phyloP scores from a whole-genome alignment of 208 protist genomes.

The Vickermania ingenoplastis region DNA sequence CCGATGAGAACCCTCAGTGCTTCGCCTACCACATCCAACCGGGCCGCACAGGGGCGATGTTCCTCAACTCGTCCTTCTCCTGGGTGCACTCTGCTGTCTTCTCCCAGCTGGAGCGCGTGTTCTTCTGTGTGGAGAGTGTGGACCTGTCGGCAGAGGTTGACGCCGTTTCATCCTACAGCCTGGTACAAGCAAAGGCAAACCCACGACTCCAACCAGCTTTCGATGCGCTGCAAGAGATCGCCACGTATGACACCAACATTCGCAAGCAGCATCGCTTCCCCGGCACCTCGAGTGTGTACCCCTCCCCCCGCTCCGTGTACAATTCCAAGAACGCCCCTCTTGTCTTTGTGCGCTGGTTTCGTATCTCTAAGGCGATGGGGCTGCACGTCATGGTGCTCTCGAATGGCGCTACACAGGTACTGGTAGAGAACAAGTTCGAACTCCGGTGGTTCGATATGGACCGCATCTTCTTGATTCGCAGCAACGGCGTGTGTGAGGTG shows the following conservation, averaged over 20 bases:
- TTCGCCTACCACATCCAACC: conserved; percentile 82
- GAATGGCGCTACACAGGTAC: conserved; percentile 74
- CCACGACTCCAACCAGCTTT: conserved; percentile 30
- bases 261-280: conserved; percentile 76
- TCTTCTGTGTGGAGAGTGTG: conserved; percentile 69
- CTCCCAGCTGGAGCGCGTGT: conserved; percentile 65
- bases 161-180: conserved; percentile 25
- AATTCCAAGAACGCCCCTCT: conserved; percentile 56
- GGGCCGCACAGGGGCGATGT: conserved; percentile 71
- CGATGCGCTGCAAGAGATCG: conserved; percentile 57
- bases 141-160: conserved; percentile 40
- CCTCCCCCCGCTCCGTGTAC: conserved; percentile 50
- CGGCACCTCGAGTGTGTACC: conserved; percentile 73
- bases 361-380: conserved; percentile 54
- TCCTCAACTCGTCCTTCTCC: conserved; percentile 53
- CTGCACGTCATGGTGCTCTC: conserved; percentile 77
- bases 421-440: conserved; percentile 74
- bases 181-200: conserved; percentile 43
- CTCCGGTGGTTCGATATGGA: conserved; percentile 77
- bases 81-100: conserved; percentile 74
- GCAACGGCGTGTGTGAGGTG: conserved; percentile 79
- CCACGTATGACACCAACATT: conserved; percentile 67
- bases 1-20: conserved; percentile 35
- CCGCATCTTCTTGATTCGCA: conserved; percentile 71
- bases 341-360: conserved; percentile 85